phyloP scores from a whole-genome alignment of 2,329 filamentous ascomycete species.

The Orbilia ellipsospora region DNA sequence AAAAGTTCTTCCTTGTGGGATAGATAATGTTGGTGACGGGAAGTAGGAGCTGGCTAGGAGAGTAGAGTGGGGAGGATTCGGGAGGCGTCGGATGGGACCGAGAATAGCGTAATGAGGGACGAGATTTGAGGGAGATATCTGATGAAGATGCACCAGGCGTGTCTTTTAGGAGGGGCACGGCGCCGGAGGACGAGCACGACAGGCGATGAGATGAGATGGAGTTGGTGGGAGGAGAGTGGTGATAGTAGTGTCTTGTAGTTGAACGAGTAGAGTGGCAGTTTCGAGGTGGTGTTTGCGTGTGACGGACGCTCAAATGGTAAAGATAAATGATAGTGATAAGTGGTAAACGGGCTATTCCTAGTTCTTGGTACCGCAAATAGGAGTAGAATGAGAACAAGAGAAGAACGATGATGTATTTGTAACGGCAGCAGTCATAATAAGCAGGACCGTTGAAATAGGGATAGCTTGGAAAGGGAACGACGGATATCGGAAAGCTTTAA shows the following conservation, averaged over 20 bases:
- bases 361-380: too few relatives aligned
- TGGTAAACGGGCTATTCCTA: too few relatives aligned
- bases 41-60: too few relatives aligned
- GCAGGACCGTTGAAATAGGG: too few relatives aligned
- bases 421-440: too few relatives aligned
- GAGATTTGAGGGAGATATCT: background rate
- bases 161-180: background rate
- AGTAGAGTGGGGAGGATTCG: slow-evolving; percentile 21
- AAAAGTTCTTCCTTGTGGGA: background rate
- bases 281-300: background rate
- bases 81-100: slow-evolving; percentile 41
- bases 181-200: background rate
- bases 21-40: background rate
- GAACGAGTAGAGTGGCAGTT: background rate
- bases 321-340: too few relatives aligned
- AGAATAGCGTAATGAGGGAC: slow-evolving; percentile 5
- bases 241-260: background rate
- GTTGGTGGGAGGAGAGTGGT: slow-evolving; percentile 1
- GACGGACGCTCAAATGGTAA: too few relatives aligned
- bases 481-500: slow-evolving; percentile 20
- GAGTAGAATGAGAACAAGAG: too few relatives aligned
- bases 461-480: background rate
- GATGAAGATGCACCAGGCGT: slow-evolving; percentile 14
- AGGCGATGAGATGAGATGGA: slow-evolving; percentile 7
- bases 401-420: too few relatives aligned